A percentile compares a stretch with the other conserved stretches of the same genome.
phyloP scores from a whole-genome alignment of 163 green algal genomes.

The Botryococcus braunii region DNA sequence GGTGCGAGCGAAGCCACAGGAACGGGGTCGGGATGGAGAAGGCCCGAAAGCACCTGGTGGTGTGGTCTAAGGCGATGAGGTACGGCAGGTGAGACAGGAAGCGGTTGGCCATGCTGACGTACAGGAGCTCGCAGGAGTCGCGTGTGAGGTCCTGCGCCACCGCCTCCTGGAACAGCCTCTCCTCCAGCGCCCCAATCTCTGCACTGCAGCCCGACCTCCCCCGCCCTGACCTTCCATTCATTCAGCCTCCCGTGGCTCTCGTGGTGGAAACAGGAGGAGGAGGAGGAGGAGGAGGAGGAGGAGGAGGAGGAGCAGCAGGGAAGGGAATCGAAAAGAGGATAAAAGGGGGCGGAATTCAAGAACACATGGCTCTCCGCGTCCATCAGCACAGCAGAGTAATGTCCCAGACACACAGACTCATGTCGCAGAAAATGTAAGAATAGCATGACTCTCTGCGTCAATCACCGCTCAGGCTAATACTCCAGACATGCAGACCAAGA shows the following conservation, averaged over 20 bases:
- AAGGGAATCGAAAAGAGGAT: background rate
- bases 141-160: slow-evolving; percentile 9
- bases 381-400: too few relatives aligned
- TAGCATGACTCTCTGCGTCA: too few relatives aligned
- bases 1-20: too few relatives aligned
- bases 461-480: too few relatives aligned
- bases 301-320: background rate
- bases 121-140: slow-evolving; percentile 29
- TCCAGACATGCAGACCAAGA: too few relatives aligned
- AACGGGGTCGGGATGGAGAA: too few relatives aligned
- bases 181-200: slow-evolving; percentile 1
- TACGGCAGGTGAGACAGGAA: slow-evolving; percentile 45
- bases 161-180: slow-evolving; percentile 22
- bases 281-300: background rate
- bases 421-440: too few relatives aligned
- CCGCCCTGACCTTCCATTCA: background rate
- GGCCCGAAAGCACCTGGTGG: background rate
- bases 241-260: background rate
- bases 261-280: background rate
- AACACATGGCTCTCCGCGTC: background rate
- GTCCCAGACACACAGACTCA: too few relatives aligned
- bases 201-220: slow-evolving; percentile 14
- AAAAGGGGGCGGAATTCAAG: background rate
- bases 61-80: slow-evolving; percentile 34
- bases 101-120: slow-evolving; percentile 35